Evolutionary conservation across 345 rosid genomes (phyloP).

Genomic region (Pistacia vera): DNA sequence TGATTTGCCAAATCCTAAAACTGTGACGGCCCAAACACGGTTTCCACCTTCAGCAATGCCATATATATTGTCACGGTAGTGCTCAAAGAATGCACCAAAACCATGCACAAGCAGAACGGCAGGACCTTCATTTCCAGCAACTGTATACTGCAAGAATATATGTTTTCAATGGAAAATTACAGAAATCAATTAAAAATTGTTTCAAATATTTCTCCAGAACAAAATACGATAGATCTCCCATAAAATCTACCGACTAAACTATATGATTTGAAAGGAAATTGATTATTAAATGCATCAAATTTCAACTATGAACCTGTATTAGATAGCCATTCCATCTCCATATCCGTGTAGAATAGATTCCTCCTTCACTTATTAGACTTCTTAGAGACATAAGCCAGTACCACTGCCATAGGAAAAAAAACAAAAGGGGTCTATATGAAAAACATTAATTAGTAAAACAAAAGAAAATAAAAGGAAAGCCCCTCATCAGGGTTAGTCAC

Average conservation of each 20-base stretch:
- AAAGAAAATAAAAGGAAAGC: background rate
- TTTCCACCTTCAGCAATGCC: slow-evolving; percentile 55
- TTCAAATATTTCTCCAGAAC: background rate
- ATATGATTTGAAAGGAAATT: background rate
- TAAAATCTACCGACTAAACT: slow-evolving; percentile 3
- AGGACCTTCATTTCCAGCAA: slow-evolving; percentile 67
- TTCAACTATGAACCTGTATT: slow-evolving; percentile 62
- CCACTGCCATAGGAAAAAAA: slow-evolving; percentile 61
- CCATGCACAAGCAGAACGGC: slow-evolving; percentile 86
- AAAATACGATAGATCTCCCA: slow-evolving; percentile 19
- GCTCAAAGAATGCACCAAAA: slow-evolving; percentile 94
- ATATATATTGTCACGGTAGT: slow-evolving; percentile 71
- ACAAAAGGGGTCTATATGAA: slow-evolving; percentile 16
- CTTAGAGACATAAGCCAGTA: slow-evolving; percentile 68
- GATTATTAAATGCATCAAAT: slow-evolving; percentile 12
- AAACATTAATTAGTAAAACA: background rate
- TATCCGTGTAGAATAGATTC: slow-evolving; percentile 40
- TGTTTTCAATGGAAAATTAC: background rate
- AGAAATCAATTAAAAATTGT: slow-evolving; percentile 5
- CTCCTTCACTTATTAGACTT: slow-evolving; percentile 38
- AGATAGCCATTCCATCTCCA: slow-evolving; percentile 90
- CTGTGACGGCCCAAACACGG: slow-evolving; percentile 75
- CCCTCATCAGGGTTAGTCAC: background rate
- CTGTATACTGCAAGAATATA: slow-evolving; percentile 55
- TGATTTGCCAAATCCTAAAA: slow-evolving; percentile 89